Base-by-base conservation (phyloP, 208 protist species). In the Leptomonas pyrrhocoris region DNA sequence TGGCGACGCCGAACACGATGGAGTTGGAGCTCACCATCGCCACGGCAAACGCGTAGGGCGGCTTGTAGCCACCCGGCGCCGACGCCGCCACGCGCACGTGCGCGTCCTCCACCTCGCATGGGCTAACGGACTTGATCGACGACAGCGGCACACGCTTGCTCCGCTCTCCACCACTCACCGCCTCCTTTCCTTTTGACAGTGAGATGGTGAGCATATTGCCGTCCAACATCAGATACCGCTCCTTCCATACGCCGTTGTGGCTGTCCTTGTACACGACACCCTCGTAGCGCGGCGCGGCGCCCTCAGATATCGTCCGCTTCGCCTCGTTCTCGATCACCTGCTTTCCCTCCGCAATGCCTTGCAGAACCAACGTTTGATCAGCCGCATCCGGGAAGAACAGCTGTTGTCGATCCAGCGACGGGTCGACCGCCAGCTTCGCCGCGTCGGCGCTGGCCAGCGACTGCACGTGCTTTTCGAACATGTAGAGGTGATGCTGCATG, bases 201-300 rank as follows among this genome's bases (percentile, higher is more conserved):
- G 86, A 90, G 45, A 95, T 90, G 27, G 92, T 87, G 2, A 98
- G 83, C n/a, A 82, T 79, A 28, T 75, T 76, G 42, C 86, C 77
- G 5, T 72, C 75, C 2, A 95, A 62, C 31, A 79, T 60, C 5
- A 93, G 72, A 62, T 94, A 87, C 15, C 89, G 87, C 58, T 95
- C 88, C 76, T 95, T 95, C 90, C 90, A 95, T 1, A 81, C 66
- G n/a, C 84, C 83, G 42, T 82, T 87, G n/a, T 49, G 70, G 46
- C 67, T 84, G 59, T 85, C 82, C 74, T 96, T 96, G 74, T 89
- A 93, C n/a, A 96, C 82, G 4, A 85, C 75, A 9, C 92, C 84
- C 61, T 96, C 89, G 61, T 87, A 89, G 1, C 74, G 83, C 4
- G 79, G 72, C 23, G 58, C 51, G 34, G 36, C 55, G 43, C 74